phyloP scores from a whole-genome alignment of 768 basidiomycete genomes.

The Xerocomellus chrysenteron region DNA sequence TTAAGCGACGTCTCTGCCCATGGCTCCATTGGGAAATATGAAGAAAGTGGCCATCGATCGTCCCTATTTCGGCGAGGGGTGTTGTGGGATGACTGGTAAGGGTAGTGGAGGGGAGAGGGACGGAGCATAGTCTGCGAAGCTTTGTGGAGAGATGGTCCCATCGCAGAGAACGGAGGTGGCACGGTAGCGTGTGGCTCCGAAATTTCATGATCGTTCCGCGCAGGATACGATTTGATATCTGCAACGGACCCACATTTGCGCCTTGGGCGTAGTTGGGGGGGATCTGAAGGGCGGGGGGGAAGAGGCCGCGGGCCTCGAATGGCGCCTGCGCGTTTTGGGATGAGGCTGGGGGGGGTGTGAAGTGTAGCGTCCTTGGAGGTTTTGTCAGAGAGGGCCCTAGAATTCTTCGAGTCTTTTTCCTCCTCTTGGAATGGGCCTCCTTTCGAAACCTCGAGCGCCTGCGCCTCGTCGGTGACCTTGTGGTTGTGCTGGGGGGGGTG shows the following conservation, averaged over 20 bases:
- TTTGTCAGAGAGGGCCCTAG: conserved; percentile 8
- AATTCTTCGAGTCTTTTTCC: conserved; percentile 18
- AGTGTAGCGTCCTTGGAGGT: neutral
- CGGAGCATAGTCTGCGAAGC: conserved; percentile 27
- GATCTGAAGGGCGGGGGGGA: conserved; percentile 21
- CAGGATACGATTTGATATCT: conserved; percentile 5
- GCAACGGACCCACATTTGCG: neutral
- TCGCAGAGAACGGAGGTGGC: conserved; percentile 36
- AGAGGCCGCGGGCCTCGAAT: conserved; percentile 25
- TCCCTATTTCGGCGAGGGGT: conserved; percentile 12
- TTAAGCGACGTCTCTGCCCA: conserved; percentile 16
- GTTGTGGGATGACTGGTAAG: conserved; percentile 23
- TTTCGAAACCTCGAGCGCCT: conserved; percentile 12
- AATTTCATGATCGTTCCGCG: neutral
- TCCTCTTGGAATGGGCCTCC: conserved; percentile 7
- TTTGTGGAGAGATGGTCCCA: conserved; percentile 37
- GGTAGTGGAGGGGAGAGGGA: conserved; percentile 22
- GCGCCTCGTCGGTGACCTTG: conserved; percentile 40
- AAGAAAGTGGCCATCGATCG: conserved; percentile 5
- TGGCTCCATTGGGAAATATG: conserved; percentile 5
- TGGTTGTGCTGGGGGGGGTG: conserved; percentile 46
- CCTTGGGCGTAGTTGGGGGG: neutral
- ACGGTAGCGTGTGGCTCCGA: conserved; percentile 18
- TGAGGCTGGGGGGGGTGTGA: neutral
- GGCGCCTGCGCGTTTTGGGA: conserved; percentile 1